These are phyloP conservation scores for Hypoxylon sp. DNA, from an alignment of 2,329 filamentous ascomycete genomes.

Conservation along the genomic window DNA sequence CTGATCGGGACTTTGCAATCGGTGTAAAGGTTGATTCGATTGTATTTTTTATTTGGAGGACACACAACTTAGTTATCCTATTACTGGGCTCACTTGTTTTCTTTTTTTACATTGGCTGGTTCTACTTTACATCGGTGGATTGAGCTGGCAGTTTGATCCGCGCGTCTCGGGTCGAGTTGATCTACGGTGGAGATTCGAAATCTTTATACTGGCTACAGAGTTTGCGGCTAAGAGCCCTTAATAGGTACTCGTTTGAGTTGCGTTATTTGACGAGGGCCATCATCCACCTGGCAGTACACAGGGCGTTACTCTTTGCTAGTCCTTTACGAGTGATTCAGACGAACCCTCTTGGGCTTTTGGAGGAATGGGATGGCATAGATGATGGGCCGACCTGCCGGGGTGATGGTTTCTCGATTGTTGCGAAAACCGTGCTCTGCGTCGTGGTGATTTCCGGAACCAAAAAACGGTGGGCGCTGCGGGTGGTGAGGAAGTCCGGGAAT, in stretches of 20 bases:
- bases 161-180: constrained; percentile 9
- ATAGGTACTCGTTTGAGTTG: constrained; percentile 22
- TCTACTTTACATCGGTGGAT: constrained; percentile 13
- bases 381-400: neutral
- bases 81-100: constrained; percentile 15
- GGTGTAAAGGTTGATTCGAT: constrained; percentile 27
- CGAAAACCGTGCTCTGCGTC: constrained; percentile 5
- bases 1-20: constrained; percentile 11
- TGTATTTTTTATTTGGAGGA: constrained; percentile 26
- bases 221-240: constrained; percentile 18
- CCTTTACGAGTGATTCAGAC: neutral
- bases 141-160: constrained; percentile 8
- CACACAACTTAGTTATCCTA: constrained; percentile 5
- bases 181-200: constrained; percentile 3
- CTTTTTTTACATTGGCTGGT: constrained; percentile 11
- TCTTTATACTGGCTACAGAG: constrained; percentile 16
- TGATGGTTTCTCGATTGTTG: neutral
- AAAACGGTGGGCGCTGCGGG: constrained; percentile 22
- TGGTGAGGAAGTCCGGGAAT: constrained; percentile 28
- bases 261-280: constrained; percentile 11
- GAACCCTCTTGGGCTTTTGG: neutral
- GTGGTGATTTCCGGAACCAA: constrained; percentile 18
- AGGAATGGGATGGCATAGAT: constrained; percentile 11
- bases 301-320: constrained; percentile 11
- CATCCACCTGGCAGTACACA: constrained; percentile 12